Conservation (phyloP, 2,329 filamentous ascomycete species). For the Xylaria arbuscula region DNA sequence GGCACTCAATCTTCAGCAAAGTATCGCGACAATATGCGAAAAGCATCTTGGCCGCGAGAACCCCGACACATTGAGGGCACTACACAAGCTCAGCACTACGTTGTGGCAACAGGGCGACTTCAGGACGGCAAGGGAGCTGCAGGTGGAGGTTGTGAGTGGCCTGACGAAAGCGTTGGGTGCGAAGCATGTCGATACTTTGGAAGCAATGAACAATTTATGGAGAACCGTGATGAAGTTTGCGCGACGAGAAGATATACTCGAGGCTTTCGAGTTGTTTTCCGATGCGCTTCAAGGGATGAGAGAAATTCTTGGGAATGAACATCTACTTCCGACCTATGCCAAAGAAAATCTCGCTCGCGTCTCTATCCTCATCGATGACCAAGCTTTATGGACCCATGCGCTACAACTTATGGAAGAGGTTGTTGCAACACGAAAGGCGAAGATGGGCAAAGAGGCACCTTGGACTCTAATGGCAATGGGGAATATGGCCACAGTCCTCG, state of each 20-base stretch:
- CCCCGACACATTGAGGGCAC: conserved; percentile 14
- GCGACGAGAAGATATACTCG: too few relatives aligned
- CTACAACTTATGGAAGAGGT: conserved; percentile 35
- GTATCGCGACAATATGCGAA: conserved; percentile 12
- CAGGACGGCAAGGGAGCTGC: conserved; percentile 2
- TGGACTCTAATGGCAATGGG: conserved; percentile 34
- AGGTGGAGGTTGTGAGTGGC: conserved; percentile 13
- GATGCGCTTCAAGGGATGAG: too few relatives aligned
- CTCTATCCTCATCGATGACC: too few relatives aligned
- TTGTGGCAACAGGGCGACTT: conserved; percentile 18
- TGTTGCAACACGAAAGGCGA: conserved; percentile 23
- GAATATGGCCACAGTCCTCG: conserved; percentile 28
- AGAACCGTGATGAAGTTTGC: too few relatives aligned
- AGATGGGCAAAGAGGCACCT: conserved; percentile 30
- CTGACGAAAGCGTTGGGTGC: not conserved
- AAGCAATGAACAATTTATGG: conserved; percentile 24
- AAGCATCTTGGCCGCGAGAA: conserved; percentile 6
- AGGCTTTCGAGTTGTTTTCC: too few relatives aligned
- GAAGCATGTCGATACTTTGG: conserved; percentile 7
- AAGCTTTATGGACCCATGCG: too few relatives aligned
- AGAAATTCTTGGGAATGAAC: too few relatives aligned
- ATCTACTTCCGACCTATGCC: too few relatives aligned
- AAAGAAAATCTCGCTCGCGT: too few relatives aligned
- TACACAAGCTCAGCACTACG: conserved; percentile 9
- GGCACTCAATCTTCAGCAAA: conserved; percentile 15